These are phyloP conservation scores for Fusarium sp. DNA, from an alignment of 2,329 filamentous ascomycete genomes.

Conservation along the genomic window DNA sequence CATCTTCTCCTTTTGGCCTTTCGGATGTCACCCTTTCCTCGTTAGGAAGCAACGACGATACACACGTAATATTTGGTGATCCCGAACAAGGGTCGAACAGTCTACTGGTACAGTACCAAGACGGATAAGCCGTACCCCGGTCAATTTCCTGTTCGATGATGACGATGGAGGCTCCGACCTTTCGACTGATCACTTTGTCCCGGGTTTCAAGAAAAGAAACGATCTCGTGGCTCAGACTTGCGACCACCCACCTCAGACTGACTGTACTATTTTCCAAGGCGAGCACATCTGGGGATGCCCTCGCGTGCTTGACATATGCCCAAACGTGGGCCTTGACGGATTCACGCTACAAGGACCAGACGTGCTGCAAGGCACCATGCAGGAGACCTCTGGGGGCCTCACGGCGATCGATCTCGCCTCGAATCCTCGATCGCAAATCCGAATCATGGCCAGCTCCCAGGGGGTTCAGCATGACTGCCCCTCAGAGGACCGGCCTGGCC, in stretches of 20 bases:
- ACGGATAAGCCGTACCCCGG: neutral
- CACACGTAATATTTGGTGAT: constrained; percentile 36
- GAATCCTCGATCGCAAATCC: constrained; percentile 43
- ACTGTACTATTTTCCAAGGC: neutral
- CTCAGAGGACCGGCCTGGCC: constrained; percentile 25
- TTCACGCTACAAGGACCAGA: constrained; percentile 16
- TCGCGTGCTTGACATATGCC: constrained; percentile 38
- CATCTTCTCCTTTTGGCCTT: neutral
- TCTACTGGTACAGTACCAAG: constrained; percentile 4
- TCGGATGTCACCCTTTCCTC: constrained; percentile 32
- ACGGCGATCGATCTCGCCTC: constrained; percentile 44
- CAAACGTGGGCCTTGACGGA: constrained; percentile 28
- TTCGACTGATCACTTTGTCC: constrained; percentile 37
- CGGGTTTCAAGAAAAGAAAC: constrained; percentile 18
- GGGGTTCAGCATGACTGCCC: constrained; percentile 44
- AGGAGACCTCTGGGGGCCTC: constrained; percentile 32
- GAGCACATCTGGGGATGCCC: neutral
- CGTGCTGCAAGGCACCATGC: constrained; percentile 45
- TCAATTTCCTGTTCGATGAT: constrained; percentile 9
- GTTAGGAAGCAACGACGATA: neutral
- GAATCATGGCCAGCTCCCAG: constrained; percentile 42
- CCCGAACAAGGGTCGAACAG: neutral
- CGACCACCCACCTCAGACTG: constrained; percentile 28
- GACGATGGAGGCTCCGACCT: constrained; percentile 16
- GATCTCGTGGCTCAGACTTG: constrained; percentile 38